Evolutionary conservation across 2,329 filamentous ascomycete species (phyloP).

Genomic region (Penicillium sp.): DNA sequence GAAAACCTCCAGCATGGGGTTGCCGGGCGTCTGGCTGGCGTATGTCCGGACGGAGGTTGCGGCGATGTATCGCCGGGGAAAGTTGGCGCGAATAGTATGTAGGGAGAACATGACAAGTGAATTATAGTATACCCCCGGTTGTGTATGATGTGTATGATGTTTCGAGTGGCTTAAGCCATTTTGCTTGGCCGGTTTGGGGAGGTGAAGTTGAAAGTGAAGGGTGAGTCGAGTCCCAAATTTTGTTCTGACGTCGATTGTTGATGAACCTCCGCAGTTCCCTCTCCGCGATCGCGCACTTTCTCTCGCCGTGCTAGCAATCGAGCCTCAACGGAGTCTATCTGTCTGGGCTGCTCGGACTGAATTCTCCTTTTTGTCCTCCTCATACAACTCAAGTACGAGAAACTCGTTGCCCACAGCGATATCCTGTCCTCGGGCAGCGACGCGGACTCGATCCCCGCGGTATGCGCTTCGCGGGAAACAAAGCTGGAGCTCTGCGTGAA

Average conservation of each 20-base stretch:
- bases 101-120: constrained; percentile 18
- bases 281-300: constrained; percentile 14
- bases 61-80: constrained; percentile 16
- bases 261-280: constrained; percentile 23
- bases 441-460: constrained; percentile 2
- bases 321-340: neutral
- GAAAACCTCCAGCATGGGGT: constrained; percentile 83
- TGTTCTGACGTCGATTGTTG: constrained; percentile 29
- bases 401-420: neutral
- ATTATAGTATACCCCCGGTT: neutral
- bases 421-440: neutral
- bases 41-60: constrained; percentile 51
- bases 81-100: constrained; percentile 12
- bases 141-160: neutral
- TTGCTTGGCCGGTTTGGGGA: constrained; percentile 5
- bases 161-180: constrained; percentile 4
- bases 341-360: neutral
- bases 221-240: constrained; percentile 13
- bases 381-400: neutral
- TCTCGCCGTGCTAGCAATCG: constrained; percentile 6
- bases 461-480: neutral
- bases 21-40: constrained; percentile 71
- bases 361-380: neutral
- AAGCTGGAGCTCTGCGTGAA: neutral
- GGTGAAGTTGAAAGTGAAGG: neutral